phyloP scores from a whole-genome alignment of 352 stramenopile species.

The Pythium myriotylum region DNA sequence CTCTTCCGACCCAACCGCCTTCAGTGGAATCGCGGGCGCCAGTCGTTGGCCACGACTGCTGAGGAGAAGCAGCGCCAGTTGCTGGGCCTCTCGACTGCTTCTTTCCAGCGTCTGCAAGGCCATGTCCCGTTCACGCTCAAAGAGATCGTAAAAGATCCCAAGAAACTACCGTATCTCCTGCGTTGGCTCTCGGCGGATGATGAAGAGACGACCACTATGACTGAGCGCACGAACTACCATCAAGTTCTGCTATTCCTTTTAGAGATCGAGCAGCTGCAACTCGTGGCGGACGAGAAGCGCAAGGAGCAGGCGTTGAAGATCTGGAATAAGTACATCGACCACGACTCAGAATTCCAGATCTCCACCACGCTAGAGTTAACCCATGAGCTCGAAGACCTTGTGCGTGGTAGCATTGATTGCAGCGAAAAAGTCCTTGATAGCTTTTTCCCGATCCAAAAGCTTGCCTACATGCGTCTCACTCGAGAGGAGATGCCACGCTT shows the following conservation, averaged over 20 bases:
- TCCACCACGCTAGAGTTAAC: constrained; percentile 79
- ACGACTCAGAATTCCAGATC: constrained; percentile 83
- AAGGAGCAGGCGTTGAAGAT: constrained; percentile 81
- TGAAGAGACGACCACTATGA: constrained; percentile 24
- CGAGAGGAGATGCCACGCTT: constrained; percentile 82
- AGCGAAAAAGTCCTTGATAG: constrained; percentile 57
- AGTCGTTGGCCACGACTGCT: constrained; percentile 11
- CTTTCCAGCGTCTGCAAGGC: constrained; percentile 72
- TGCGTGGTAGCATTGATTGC: constrained; percentile 65
- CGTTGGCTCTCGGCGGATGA: constrained; percentile 72
- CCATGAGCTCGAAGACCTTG: constrained; percentile 70
- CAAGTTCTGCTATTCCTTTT: constrained; percentile 86
- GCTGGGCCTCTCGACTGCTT: constrained; percentile 52
- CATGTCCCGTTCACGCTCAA: constrained; percentile 84
- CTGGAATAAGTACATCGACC: constrained; percentile 87
- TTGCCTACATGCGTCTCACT: constrained; percentile 84
- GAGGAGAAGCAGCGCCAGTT: constrained; percentile 52
- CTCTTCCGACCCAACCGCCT: constrained; percentile 68
- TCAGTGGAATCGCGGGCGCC: constrained; percentile 50
- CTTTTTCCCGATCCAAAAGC: constrained; percentile 86
- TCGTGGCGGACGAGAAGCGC: constrained; percentile 63
- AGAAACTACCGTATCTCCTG: constrained; percentile 82
- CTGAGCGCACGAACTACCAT: constrained; percentile 60
- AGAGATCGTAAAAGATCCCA: constrained; percentile 85
- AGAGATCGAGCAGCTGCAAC: constrained; percentile 81